These are phyloP conservation scores for Dactylella cylindrospora DNA, from an alignment of 2,329 filamentous ascomycete genomes.

Conservation along the genomic window DNA sequence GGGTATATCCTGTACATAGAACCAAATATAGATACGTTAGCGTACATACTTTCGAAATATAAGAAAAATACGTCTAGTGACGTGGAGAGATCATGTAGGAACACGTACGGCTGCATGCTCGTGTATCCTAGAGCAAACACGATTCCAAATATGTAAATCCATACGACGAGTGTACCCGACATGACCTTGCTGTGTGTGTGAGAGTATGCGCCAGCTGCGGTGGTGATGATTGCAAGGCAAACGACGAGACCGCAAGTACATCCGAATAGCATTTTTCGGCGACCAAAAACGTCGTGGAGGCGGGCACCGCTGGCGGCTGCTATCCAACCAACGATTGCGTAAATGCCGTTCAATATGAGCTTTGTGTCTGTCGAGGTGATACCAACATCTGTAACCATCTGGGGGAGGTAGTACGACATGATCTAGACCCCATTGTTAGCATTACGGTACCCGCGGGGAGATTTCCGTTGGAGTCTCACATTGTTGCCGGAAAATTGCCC, in stretches of 20 bases:
- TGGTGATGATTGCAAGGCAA: slow-evolving; percentile 52
- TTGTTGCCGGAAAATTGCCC: slow-evolving; percentile 57
- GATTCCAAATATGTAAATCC: slow-evolving; percentile 53
- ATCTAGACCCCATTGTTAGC: slow-evolving; percentile 14
- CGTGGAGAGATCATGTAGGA: slow-evolving; percentile 27
- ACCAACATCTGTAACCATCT: slow-evolving; percentile 54
- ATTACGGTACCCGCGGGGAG: background rate
- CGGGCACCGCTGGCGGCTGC: slow-evolving; percentile 53
- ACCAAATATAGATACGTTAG: slow-evolving; percentile 13
- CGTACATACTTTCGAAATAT: background rate
- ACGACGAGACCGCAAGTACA: slow-evolving; percentile 51
- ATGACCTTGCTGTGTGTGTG: slow-evolving; percentile 49
- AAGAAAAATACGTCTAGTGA: background rate
- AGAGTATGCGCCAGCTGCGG: slow-evolving; percentile 51
- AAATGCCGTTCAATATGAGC: slow-evolving; percentile 55
- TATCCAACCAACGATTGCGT: slow-evolving; percentile 54
- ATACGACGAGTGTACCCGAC: slow-evolving; percentile 54
- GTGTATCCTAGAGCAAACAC: slow-evolving; percentile 51
- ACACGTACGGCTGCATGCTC: slow-evolving; percentile 50
- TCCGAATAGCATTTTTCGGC: slow-evolving; percentile 53
- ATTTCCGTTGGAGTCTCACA: slow-evolving; percentile 52
- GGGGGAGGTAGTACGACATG: slow-evolving; percentile 53
- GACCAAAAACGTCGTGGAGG: slow-evolving; percentile 53
- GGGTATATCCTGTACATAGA: slow-evolving; percentile 50
- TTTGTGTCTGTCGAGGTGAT: slow-evolving; percentile 53